Conservation (phyloP, 2,329 filamentous ascomycete genomes). For the Shiraia sp. region DNA sequence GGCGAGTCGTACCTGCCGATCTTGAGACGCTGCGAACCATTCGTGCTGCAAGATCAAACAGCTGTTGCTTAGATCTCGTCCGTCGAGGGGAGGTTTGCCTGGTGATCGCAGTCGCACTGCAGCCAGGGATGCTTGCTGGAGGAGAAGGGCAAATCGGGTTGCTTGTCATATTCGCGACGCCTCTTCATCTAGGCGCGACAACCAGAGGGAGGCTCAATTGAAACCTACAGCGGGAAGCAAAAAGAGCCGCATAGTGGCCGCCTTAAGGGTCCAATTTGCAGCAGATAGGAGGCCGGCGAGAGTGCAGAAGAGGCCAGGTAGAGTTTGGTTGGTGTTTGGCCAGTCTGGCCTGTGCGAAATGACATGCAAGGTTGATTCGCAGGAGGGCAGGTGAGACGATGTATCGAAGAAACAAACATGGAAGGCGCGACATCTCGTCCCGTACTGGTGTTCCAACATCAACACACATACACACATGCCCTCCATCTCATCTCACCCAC, state of each 20-base stretch:
- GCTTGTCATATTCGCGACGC: conserved; percentile 14
- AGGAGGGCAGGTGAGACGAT: background rate
- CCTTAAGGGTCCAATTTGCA: conserved; percentile 3
- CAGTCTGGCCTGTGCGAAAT: background rate
- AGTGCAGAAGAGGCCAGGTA: background rate
- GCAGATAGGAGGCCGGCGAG: background rate
- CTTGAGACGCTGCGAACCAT: conserved; percentile 7
- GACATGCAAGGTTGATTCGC: conserved; percentile 1
- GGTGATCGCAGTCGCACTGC: background rate
- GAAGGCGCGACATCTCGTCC: conserved; percentile 1
- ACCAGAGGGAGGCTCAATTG: conserved; percentile 18
- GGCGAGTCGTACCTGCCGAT: conserved; percentile 18
- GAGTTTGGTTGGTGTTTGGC: background rate
- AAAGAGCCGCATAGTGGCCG: conserved; percentile 20
- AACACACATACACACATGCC: background rate
- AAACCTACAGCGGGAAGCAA: conserved; percentile 14
- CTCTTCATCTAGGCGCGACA: conserved; percentile 21
- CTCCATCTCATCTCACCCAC: background rate
- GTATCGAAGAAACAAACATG: background rate
- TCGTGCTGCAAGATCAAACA: conserved; percentile 13
- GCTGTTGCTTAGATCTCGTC: conserved; percentile 13
- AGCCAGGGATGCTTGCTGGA: conserved; percentile 9
- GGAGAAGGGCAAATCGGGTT: conserved; percentile 3
- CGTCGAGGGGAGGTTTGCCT: conserved; percentile 13
- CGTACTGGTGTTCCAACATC: background rate